Base-by-base conservation (phyloP, 139 green algal species). In the Chlamydomonas sp. region DNA sequence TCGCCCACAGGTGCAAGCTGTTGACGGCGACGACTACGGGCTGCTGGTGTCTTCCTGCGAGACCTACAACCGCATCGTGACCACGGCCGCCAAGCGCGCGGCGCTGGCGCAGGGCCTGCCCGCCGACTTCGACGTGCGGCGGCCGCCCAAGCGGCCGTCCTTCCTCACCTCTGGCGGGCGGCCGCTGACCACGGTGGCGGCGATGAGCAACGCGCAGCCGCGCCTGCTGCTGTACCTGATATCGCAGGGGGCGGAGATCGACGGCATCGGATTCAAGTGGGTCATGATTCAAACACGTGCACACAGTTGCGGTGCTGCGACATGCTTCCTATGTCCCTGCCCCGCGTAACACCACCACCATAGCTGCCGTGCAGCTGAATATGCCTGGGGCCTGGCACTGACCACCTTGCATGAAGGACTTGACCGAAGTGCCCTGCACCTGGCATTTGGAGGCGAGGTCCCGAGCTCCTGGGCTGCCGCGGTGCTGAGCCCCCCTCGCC, bases 171-270 rank as follows among this genome's bases (percentile, higher is more conserved):
- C 3, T 3, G 14, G 58, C 58, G 76, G 76, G 15, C 20, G 2
- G 58, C 76, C 59, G 76, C 76, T 80, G 58, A 80, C 76, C 15
- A 57, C 76, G 12, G 15, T 80, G 58, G 76, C 76, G 15, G 76
- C 76, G 58, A 4, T 15, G 15, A 58, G 76, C 76, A 80, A 80
- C 76, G 76, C 76, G 15, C 76, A 80, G 76, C 76, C 76, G 10
- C 60, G 60, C 15, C 76, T 80, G 76, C 5, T 80, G 76, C 58
- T 66, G 76, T 66, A 66, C 15, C 76, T 80, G 76, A 59, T 66
- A 59, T 14, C 76, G 76, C 59, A 66, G 76, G 76, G 76, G 10
- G 76, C 58, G 58, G 76, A 80, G 76, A 58, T 80, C 59, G 76
- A 80, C 76, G 74, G 49, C 9, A n/a, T 9, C 49, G 74, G 49